Evolutionary conservation across 148 eudicot genomes (phyloP).

Genomic region (Silene latifolia): DNA sequence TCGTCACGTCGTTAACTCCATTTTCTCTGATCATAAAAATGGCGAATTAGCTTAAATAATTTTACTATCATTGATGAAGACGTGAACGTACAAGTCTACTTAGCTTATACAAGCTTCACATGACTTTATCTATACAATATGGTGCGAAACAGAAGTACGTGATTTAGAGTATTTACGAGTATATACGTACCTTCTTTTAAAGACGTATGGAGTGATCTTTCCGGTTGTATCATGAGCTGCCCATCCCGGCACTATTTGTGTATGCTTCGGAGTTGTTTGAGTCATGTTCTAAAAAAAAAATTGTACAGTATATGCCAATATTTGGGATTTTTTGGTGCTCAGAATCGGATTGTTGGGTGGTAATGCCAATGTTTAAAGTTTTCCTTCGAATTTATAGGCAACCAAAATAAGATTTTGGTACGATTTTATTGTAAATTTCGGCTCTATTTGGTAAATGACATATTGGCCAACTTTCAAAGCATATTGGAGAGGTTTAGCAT

Average conservation of each 20-base stretch:
- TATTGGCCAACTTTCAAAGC: too few relatives aligned
- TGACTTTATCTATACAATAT: too few relatives aligned
- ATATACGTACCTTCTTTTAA: slow-evolving; percentile 84
- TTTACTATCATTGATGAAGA: too few relatives aligned
- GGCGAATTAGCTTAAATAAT: too few relatives aligned
- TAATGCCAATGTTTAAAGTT: neutral
- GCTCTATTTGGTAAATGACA: too few relatives aligned
- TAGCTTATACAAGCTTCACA: too few relatives aligned
- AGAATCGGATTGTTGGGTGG: too few relatives aligned
- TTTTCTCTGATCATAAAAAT: slow-evolving; percentile 45
- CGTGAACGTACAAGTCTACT: too few relatives aligned
- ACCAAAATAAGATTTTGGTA: neutral
- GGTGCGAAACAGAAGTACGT: too few relatives aligned
- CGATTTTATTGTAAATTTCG: too few relatives aligned
- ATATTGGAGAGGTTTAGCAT: too few relatives aligned
- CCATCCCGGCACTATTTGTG: slow-evolving; percentile 78
- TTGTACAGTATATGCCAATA: neutral
- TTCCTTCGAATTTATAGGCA: slow-evolving; percentile 6
- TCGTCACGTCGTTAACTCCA: slow-evolving; percentile 73
- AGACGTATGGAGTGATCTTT: slow-evolving; percentile 64
- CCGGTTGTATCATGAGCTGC: slow-evolving; percentile 88
- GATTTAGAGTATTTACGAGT: too few relatives aligned
- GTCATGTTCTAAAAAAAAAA: slow-evolving; percentile 45
- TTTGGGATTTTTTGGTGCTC: neutral
- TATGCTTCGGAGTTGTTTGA: slow-evolving; percentile 80